phyloP scores from a whole-genome alignment of 140 eudicot species.

The Senecio squalidus region DNA sequence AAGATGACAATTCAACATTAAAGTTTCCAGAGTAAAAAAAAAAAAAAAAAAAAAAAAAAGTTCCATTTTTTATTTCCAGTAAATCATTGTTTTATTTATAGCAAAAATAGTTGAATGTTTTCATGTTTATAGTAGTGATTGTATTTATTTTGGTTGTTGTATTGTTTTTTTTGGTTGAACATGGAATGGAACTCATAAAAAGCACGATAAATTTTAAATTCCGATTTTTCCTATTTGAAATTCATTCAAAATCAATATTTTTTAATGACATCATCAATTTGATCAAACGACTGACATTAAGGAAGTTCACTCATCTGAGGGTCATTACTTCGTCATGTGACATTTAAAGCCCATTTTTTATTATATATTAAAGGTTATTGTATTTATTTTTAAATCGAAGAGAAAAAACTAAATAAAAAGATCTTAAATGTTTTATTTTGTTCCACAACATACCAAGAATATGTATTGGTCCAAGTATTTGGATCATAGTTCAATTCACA shows the following conservation, averaged over 20 bases:
- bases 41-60: slow-evolving; percentile 1
- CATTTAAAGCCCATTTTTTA: too few species aligned
- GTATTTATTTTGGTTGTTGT: slow-evolving; percentile 29
- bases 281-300: too few species aligned
- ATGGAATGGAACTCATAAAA: slow-evolving; percentile 11
- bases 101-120: slow-evolving; percentile 16
- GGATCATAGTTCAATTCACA: too few species aligned
- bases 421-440: too few species aligned
- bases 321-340: too few species aligned
- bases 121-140: slow-evolving; percentile 21
- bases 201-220: slow-evolving; percentile 3
- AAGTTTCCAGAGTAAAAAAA: slow-evolving; percentile 23
- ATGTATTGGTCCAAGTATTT: too few species aligned
- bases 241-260: not conserved
- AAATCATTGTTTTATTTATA: slow-evolving; percentile 24
- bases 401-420: too few species aligned
- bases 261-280: too few species aligned
- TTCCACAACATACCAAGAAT: too few species aligned
- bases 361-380: too few species aligned
- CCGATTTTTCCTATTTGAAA: not conserved
- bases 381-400: too few species aligned
- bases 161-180: slow-evolving; percentile 5
- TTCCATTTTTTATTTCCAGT: slow-evolving; percentile 12
- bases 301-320: too few species aligned
- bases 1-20: slow-evolving; percentile 43